Conservation (phyloP, 2,329 filamentous ascomycete species). For the Colletotrichum somersetense region DNA sequence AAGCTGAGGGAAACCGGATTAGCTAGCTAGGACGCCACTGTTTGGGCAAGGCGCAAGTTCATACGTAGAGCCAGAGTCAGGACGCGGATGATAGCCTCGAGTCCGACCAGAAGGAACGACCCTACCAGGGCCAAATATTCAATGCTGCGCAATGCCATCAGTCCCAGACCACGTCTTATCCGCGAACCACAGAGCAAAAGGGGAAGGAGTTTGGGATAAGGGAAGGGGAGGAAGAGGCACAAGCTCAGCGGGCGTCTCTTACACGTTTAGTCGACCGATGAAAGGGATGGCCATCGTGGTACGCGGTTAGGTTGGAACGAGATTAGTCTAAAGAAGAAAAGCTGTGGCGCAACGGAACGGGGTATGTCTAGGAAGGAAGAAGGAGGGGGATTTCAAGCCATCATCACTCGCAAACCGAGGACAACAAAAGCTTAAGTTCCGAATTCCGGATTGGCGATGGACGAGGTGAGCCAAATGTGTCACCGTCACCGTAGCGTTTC, state of each 20-base stretch:
- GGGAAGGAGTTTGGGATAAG: constrained; percentile 16
- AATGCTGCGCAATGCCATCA: constrained; percentile 61
- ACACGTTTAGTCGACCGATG: constrained; percentile 66
- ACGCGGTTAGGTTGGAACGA: constrained; percentile 42
- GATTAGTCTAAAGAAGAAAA: constrained; percentile 17
- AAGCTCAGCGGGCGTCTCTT: constrained; percentile 47
- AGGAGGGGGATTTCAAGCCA: constrained; percentile 29
- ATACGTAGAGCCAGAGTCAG: constrained; percentile 89
- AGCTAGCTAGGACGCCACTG: constrained; percentile 5
- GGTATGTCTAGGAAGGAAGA: constrained; percentile 31
- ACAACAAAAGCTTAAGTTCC: constrained; percentile 30
- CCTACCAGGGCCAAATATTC: constrained; percentile 90
- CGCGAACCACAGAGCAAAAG: constrained; percentile 22
- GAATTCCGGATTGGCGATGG: constrained; percentile 5
- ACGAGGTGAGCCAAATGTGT: constrained; percentile 27
- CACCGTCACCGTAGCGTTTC: constrained; percentile 24
- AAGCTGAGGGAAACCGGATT: constrained; percentile 63
- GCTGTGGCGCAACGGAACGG: constrained; percentile 34
- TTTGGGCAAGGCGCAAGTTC: constrained; percentile 49
- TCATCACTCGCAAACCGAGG: constrained; percentile 19
- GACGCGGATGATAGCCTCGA: constrained; percentile 86
- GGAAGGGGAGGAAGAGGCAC: constrained; percentile 11
- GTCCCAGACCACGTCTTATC: constrained; percentile 22
- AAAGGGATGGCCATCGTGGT: constrained; percentile 65
- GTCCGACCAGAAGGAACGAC: constrained; percentile 84